phyloP scores from a whole-genome alignment of 371 early-diverging fungal species.

The Mucor plumbeus region DNA sequence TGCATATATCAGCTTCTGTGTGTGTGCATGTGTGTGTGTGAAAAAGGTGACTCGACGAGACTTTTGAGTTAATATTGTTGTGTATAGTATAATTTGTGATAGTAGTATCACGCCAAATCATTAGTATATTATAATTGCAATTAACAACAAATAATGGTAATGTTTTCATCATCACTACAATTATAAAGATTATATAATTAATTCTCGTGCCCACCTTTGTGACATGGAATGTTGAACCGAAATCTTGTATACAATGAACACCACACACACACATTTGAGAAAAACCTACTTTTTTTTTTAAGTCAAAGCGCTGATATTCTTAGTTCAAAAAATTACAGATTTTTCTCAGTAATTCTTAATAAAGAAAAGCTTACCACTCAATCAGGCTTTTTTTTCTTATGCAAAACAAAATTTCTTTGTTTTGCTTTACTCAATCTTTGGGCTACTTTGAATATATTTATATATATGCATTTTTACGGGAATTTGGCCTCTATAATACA shows the following conservation, averaged over 20 bases:
- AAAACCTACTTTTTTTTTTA: not conserved
- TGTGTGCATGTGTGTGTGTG: not conserved
- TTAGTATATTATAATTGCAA: not conserved
- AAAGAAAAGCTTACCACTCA: not conserved
- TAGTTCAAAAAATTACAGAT: not conserved
- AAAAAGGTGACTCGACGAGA: not conserved
- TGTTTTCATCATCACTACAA: not conserved
- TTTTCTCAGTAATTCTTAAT: not conserved
- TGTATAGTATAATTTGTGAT: not conserved
- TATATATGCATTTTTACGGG: not conserved
- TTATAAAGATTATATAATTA: not conserved
- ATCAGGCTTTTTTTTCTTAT: not conserved
- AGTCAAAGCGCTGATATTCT: not conserved
- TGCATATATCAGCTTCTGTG: not conserved
- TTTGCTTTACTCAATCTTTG: not conserved
- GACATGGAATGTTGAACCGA: conserved; percentile 3
- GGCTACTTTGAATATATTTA: not conserved
- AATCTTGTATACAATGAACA: not conserved
- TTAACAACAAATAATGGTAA: not conserved
- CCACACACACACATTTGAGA: not conserved
- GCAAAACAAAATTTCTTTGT: not conserved
- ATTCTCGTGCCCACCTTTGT: not conserved
- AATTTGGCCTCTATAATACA: no score
- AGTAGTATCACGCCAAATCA: not conserved
- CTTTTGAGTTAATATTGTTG: not conserved